These are phyloP conservation scores for Garcia nutans DNA, from an alignment of 345 rosid species.

Conservation along the genomic window DNA sequence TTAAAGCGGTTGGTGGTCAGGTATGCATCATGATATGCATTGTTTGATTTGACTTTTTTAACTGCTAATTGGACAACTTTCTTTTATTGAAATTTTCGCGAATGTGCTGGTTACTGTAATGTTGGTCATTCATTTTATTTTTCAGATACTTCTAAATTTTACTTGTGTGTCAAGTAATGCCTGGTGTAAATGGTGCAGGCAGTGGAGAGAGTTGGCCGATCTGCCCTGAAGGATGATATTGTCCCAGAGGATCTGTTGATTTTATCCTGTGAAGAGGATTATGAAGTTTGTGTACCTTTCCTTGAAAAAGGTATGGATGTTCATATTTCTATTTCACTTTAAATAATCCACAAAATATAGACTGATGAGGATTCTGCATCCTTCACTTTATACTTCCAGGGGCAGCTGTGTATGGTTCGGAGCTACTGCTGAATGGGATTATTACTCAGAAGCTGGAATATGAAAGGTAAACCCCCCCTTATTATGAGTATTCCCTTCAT, in stretches of 20 bases:
- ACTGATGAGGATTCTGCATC: background rate
- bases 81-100: background rate
- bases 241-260: slow-evolving; percentile 58
- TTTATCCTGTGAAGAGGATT: slow-evolving; percentile 84
- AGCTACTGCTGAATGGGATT: slow-evolving; percentile 81
- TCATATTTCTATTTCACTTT: background rate
- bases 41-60: background rate
- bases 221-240: slow-evolving; percentile 55
- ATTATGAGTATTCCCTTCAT: background rate
- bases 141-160: background rate
- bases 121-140: background rate
- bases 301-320: slow-evolving; percentile 64
- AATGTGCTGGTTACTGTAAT: background rate
- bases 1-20: slow-evolving; percentile 62
- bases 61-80: background rate
- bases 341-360: background rate
- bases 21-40: slow-evolving; percentile 30
- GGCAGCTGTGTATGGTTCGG: slow-evolving; percentile 72
- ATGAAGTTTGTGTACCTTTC: slow-evolving; percentile 50
- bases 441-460: slow-evolving; percentile 81
- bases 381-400: slow-evolving; percentile 43
- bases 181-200: slow-evolving; percentile 45
- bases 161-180: slow-evolving; percentile 8
- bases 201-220: slow-evolving; percentile 71
- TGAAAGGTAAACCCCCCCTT: slow-evolving; percentile 57